Conservation (phyloP, 1,284 basidiomycete species). For the Sparassis latifolia region DNA sequence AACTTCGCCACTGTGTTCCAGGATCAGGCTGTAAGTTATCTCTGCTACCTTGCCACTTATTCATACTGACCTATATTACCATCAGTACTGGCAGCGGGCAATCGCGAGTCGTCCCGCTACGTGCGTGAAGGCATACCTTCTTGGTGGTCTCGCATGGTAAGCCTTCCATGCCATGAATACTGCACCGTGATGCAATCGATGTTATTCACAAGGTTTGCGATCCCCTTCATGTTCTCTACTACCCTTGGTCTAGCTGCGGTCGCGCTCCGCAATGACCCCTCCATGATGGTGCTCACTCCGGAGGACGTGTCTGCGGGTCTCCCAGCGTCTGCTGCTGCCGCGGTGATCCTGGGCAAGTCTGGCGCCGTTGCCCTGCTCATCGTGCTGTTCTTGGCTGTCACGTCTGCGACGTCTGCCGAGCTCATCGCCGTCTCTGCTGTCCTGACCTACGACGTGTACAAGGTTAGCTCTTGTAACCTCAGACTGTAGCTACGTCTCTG, state of each 20-base stretch:
- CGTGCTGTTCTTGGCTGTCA: constrained; percentile 78
- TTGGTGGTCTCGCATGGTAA: constrained; percentile 84
- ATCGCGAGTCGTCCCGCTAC: constrained; percentile 79
- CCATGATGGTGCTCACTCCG: constrained; percentile 51
- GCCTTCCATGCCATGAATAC: constrained; percentile 8
- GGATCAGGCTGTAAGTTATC: constrained; percentile 30
- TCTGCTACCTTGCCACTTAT: too few relatives aligned
- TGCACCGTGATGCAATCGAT: neutral
- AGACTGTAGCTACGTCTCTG: constrained; percentile 2
- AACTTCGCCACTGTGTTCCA: constrained; percentile 56
- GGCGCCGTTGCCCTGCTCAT: constrained; percentile 70
- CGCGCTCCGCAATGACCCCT: constrained; percentile 68
- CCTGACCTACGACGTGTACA: constrained; percentile 76
- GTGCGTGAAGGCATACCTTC: constrained; percentile 84
- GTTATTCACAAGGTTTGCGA: constrained; percentile 54
- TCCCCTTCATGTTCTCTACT: constrained; percentile 75
- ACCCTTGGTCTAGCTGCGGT: constrained; percentile 81
- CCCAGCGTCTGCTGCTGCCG: constrained; percentile 76
- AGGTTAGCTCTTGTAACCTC: constrained; percentile 19
- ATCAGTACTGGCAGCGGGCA: constrained; percentile 74
- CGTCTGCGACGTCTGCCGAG: constrained; percentile 83
- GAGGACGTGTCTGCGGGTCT: constrained; percentile 78
- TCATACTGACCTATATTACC: too few relatives aligned
- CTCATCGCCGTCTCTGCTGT: constrained; percentile 82
- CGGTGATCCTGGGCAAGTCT: constrained; percentile 69